Evolutionary conservation across 352 stramenopile genomes (phyloP).

Genomic region (Globisporangium echinulatum): DNA sequence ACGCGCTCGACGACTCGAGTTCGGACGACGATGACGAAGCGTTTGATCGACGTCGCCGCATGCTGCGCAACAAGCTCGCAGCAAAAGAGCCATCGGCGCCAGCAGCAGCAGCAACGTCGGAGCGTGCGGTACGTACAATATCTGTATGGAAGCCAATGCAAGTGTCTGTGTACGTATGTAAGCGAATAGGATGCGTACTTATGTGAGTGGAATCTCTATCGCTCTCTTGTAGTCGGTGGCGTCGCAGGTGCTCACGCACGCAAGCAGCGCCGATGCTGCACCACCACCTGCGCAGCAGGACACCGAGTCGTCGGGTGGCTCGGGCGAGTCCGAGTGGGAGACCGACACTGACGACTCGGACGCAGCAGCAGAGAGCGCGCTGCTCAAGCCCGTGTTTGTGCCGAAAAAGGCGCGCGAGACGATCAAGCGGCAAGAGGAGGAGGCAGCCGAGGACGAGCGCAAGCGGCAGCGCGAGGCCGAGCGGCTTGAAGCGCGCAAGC

Average conservation of each 20-base stretch:
- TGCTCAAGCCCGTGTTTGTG: conserved; percentile 91
- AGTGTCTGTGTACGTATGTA: too few relatives aligned
- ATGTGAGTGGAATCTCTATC: not conserved
- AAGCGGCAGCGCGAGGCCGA: conserved; percentile 44
- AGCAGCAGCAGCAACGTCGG: conserved; percentile 6
- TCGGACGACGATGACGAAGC: conserved; percentile 75
- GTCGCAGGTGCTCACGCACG: too few relatives aligned
- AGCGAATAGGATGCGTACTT: not conserved
- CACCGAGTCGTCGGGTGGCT: conserved; percentile 37
- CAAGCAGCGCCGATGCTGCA: not conserved
- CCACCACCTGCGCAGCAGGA: conserved; percentile 15
- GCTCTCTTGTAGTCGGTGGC: not conserved
- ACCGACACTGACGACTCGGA: conserved; percentile 79
- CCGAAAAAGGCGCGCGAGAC: conserved; percentile 86
- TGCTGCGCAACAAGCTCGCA: conserved; percentile 51
- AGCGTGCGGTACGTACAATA: conserved; percentile 4
- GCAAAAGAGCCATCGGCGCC: conserved; percentile 21
- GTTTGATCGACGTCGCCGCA: conserved; percentile 49
- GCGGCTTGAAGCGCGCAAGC: conserved; percentile 39
- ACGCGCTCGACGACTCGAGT: conserved; percentile 67
- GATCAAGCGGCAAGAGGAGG: conserved; percentile 72
- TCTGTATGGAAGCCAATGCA: not conserved
- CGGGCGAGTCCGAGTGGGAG: conserved; percentile 66
- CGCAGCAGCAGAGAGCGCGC: conserved; percentile 30
- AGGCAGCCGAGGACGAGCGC: conserved; percentile 67